Conservation (phyloP, 2,329 filamentous ascomycete species). For the Keithomyces neogunnii region DNA sequence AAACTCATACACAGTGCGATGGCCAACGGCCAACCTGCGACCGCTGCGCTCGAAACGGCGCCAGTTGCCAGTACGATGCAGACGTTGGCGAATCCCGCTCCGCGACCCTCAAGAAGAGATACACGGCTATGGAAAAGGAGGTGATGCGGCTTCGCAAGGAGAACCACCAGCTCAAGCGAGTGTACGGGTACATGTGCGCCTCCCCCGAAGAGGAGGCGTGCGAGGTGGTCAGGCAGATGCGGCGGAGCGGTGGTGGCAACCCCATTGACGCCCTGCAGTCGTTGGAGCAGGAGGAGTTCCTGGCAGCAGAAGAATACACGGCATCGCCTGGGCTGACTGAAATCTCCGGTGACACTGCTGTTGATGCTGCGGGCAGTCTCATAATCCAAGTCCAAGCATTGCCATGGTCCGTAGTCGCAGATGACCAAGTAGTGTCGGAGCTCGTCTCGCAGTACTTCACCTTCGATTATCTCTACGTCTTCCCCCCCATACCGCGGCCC, state of each 20-base stretch:
- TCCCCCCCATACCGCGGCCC: constrained; percentile 2
- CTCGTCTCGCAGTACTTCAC: constrained; percentile 7
- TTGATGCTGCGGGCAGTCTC: not conserved
- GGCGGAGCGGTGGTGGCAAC: not conserved
- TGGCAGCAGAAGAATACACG: not conserved
- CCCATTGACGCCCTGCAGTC: constrained; percentile 4
- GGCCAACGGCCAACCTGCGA: constrained; percentile 5
- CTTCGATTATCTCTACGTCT: constrained; percentile 6
- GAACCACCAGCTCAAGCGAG: not conserved
- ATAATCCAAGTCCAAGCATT: not conserved
- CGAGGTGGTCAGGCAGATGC: constrained; percentile 3
- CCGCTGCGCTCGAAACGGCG: constrained; percentile 2
- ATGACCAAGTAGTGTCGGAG: constrained; percentile 1
- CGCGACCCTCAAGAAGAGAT: constrained; percentile 6
- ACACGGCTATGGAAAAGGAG: not conserved
- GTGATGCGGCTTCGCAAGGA: not conserved
- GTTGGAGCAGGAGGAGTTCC: not conserved
- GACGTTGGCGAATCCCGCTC: constrained; percentile 6
- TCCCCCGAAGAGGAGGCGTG: constrained; percentile 3
- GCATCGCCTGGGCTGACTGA: not conserved
- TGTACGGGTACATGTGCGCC: constrained; percentile 5
- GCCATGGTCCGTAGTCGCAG: constrained; percentile 4
- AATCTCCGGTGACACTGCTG: not conserved
- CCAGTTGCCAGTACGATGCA: constrained; percentile 6
- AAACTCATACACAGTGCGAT: constrained; percentile 3